phyloP scores from a whole-genome alignment of 768 basidiomycete species.

The Amanita pallidorosea region DNA sequence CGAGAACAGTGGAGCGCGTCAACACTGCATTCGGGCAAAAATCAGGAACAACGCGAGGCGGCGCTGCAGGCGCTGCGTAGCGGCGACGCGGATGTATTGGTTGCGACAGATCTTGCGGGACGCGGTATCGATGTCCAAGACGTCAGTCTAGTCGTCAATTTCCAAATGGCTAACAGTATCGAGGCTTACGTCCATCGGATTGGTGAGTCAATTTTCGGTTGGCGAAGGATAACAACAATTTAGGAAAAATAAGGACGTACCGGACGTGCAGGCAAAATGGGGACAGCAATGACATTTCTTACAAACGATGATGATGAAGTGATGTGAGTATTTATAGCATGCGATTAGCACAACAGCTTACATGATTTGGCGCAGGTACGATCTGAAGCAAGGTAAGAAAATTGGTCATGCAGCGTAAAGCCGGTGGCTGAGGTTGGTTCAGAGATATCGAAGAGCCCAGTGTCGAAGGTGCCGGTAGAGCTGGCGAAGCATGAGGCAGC shows the following conservation, averaged over 20 bases:
- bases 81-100: slow-evolving; percentile 81
- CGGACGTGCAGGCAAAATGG: slow-evolving; percentile 94
- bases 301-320: slow-evolving; percentile 95
- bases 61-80: slow-evolving; percentile 78
- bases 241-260: slow-evolving; percentile 59
- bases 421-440: slow-evolving; percentile 1
- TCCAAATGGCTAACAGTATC: slow-evolving; percentile 93
- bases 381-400: slow-evolving; percentile 78
- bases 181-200: slow-evolving; percentile 98
- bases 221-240: not conserved
- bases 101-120: slow-evolving; percentile 96
- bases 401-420: not conserved
- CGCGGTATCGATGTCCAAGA: slow-evolving; percentile 99
- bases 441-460: slow-evolving; percentile 93
- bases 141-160: slow-evolving; percentile 93
- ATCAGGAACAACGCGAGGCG: slow-evolving; percentile 94
- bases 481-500: slow-evolving; percentile 88
- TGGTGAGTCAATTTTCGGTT: slow-evolving; percentile 38
- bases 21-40: slow-evolving; percentile 94
- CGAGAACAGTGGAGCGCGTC: slow-evolving; percentile 71
- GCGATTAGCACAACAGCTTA: slow-evolving; percentile 6
- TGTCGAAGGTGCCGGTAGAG: slow-evolving; percentile 81
- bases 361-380: slow-evolving; percentile 52
- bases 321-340: slow-evolving; percentile 50
- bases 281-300: slow-evolving; percentile 90